Evolutionary conservation across 2,329 filamentous ascomycete genomes (phyloP).

Genomic region (Trichothecium roseum): DNA sequence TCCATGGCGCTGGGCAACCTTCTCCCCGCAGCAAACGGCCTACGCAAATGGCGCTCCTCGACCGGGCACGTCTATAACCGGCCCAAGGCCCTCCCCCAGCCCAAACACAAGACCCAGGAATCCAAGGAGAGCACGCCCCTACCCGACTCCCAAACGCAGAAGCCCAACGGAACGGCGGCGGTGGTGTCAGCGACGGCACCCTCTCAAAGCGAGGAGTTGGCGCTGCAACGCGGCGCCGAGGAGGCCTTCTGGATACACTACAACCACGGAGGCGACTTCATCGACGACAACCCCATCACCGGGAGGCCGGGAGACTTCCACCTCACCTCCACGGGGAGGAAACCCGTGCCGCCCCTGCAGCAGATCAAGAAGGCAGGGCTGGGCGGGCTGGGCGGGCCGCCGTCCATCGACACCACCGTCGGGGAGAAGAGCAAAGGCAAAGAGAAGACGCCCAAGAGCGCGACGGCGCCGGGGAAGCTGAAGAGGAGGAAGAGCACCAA

Average conservation of each 20-base stretch:
- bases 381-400: constrained; percentile 21
- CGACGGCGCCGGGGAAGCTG: constrained; percentile 26
- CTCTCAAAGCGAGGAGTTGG: constrained; percentile 26
- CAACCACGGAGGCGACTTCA: constrained; percentile 52
- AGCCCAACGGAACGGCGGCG: constrained; percentile 5
- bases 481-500: constrained; percentile 36
- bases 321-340: constrained; percentile 49
- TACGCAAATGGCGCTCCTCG: constrained; percentile 44
- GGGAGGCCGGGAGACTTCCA: constrained; percentile 57
- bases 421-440: constrained; percentile 36
- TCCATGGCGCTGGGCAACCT: constrained; percentile 43
- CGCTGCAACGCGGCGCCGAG: constrained; percentile 39
- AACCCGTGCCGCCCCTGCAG: constrained; percentile 23
- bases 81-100: constrained; percentile 17
- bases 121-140: constrained; percentile 38
- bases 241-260: constrained; percentile 48
- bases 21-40: constrained; percentile 37
- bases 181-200: constrained; percentile 12
- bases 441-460: constrained; percentile 32
- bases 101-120: constrained; percentile 20
- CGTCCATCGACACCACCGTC: constrained; percentile 29
- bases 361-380: constrained; percentile 19
- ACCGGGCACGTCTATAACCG: constrained; percentile 41
- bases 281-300: constrained; percentile 59
- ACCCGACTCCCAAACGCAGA: constrained; percentile 20